These are phyloP conservation scores for Bipolaris victoriae DNA, from an alignment of 2,329 filamentous ascomycete species.

Conservation along the genomic window DNA sequence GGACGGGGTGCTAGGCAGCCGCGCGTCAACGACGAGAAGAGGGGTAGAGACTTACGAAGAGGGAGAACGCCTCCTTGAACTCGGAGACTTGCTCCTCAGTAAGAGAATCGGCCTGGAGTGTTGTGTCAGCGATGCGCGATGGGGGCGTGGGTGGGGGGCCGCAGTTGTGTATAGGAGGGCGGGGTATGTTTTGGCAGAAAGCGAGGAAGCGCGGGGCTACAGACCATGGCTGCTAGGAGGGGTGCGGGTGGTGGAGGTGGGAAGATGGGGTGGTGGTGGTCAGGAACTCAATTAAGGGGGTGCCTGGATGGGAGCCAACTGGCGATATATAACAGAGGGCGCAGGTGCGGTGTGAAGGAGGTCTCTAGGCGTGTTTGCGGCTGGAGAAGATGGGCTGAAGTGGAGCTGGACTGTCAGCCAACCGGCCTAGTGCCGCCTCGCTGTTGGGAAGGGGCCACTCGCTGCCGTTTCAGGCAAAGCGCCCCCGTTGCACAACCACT, in stretches of 20 bases:
- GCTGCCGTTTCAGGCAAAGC: slow-evolving; percentile 19
- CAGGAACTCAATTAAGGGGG: background rate
- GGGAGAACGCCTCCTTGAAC: slow-evolving; percentile 99
- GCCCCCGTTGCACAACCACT: slow-evolving; percentile 9
- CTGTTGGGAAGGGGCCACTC: slow-evolving; percentile 24
- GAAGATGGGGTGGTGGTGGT: background rate
- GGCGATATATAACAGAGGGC: slow-evolving; percentile 20
- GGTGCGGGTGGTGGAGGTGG: slow-evolving; percentile 3
- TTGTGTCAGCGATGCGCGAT: slow-evolving; percentile 32
- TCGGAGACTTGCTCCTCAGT: slow-evolving; percentile 99
- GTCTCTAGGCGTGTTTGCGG: slow-evolving; percentile 34
- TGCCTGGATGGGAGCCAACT: slow-evolving; percentile 8
- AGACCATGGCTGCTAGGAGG: slow-evolving; percentile 45
- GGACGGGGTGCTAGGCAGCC: slow-evolving; percentile 32
- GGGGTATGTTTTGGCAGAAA: slow-evolving; percentile 40
- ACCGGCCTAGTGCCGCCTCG: slow-evolving; percentile 23
- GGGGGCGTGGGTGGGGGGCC: slow-evolving; percentile 12
- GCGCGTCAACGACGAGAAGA: slow-evolving; percentile 9
- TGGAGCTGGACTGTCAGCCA: slow-evolving; percentile 32
- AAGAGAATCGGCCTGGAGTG: slow-evolving; percentile 85
- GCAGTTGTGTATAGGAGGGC: slow-evolving; percentile 43
- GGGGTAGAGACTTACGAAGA: slow-evolving; percentile 78
- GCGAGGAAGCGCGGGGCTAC: slow-evolving; percentile 37
- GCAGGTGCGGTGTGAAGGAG: slow-evolving; percentile 27
- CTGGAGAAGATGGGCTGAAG: slow-evolving; percentile 33